These are phyloP conservation scores for Posidonia australis DNA, from an alignment of 106 monocot genomes.

Conservation along the genomic window DNA sequence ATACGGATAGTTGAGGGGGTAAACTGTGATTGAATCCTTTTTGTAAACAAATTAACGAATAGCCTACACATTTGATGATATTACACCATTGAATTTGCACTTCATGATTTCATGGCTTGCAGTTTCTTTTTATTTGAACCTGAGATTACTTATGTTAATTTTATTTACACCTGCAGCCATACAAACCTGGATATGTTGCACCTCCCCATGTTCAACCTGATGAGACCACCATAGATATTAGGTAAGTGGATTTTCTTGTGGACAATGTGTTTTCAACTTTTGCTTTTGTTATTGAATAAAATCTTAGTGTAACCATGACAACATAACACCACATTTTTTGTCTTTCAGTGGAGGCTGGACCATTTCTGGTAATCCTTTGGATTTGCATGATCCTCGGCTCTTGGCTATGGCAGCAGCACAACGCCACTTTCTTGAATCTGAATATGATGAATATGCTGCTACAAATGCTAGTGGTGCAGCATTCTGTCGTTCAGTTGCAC, in stretches of 20 bases:
- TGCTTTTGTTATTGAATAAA: not conserved
- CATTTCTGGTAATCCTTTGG: constrained; percentile 39
- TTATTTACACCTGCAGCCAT: constrained; percentile 26
- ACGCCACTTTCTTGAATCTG: constrained; percentile 53
- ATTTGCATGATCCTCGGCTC: constrained; percentile 42
- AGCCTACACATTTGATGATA: too few species aligned
- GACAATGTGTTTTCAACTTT: not conserved
- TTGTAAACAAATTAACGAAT: too few species aligned
- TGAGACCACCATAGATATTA: constrained; percentile 64
- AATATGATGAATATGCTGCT: constrained; percentile 65
- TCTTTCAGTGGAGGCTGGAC: constrained; percentile 51
- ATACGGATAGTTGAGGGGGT: too few species aligned
- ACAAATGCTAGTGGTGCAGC: constrained; percentile 53
- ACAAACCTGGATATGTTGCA: constrained; percentile 61
- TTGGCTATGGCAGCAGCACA: constrained; percentile 60
- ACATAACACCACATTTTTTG: constrained; percentile 4
- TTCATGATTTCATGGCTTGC: too few species aligned
- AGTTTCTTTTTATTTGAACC: not conserved
- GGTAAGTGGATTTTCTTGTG: constrained; percentile 14
- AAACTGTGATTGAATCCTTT: too few species aligned
- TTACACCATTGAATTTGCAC: too few species aligned
- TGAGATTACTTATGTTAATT: not conserved
- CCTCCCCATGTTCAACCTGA: constrained; percentile 42
- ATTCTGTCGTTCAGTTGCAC: constrained; percentile 62
- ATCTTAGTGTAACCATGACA: not conserved